Evolutionary conservation across 208 protist genomes (phyloP).

Genomic region (Trichomonas vaginalis): DNA sequence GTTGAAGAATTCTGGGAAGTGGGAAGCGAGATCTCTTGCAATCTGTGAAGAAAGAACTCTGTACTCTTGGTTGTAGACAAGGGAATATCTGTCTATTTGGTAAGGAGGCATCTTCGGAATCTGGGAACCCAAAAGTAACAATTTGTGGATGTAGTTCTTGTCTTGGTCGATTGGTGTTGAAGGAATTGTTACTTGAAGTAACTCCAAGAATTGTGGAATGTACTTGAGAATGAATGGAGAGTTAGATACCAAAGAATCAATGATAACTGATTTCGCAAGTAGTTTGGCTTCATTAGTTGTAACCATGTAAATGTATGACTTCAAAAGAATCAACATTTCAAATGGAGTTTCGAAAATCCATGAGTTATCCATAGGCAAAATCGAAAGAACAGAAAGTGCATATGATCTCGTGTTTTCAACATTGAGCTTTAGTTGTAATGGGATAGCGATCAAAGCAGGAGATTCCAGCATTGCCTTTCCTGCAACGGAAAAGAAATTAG

Average conservation of each 20-base stretch:
- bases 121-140: background rate
- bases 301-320: background rate
- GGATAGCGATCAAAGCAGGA: background rate
- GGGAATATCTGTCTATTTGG: background rate
- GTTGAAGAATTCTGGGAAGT: background rate
- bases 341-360: background rate
- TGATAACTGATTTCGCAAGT: background rate
- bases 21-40: background rate
- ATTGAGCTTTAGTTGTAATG: background rate
- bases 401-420: background rate
- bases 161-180: background rate
- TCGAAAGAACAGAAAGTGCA: background rate
- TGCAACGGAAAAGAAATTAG: background rate
- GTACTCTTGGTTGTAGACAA: background rate
- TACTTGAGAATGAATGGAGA: background rate
- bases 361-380: background rate
- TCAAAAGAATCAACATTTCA: background rate
- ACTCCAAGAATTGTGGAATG: background rate
- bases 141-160: background rate
- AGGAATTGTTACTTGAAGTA: background rate
- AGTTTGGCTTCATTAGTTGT: background rate
- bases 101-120: background rate
- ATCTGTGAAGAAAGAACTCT: background rate
- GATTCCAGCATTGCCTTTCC: background rate
- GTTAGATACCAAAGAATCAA: background rate